Conservation (phyloP, 768 basidiomycete genomes). For the Psilocybe sp. region DNA sequence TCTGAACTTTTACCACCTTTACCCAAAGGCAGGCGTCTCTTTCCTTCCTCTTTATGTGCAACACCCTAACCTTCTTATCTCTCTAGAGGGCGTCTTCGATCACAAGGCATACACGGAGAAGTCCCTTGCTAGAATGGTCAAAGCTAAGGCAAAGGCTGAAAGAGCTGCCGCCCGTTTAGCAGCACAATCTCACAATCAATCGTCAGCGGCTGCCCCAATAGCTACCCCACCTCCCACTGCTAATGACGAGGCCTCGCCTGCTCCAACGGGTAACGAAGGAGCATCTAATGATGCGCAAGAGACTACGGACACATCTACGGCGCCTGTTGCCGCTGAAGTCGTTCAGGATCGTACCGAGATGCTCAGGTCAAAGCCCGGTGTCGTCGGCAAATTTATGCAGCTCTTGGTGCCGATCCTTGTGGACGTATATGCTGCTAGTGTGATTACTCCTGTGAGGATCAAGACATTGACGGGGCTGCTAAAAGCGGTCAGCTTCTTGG, state of each 20-base stretch:
- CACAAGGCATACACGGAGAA: conserved; percentile 89
- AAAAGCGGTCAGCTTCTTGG: conserved; percentile 89
- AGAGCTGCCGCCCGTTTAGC: conserved; percentile 67
- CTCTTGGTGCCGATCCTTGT: conserved; percentile 91
- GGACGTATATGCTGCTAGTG: conserved; percentile 99
- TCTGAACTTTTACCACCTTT: conserved; percentile 92
- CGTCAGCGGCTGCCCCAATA: conserved; percentile 21
- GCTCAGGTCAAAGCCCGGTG: conserved; percentile 67
- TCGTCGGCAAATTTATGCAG: conserved; percentile 83
- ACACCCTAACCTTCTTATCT: conserved; percentile 6
- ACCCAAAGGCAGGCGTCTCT: conserved; percentile 67
- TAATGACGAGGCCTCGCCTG: conserved; percentile 22
- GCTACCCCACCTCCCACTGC: conserved; percentile 21
- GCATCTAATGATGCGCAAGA: conserved; percentile 42
- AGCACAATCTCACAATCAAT: conserved; percentile 23
- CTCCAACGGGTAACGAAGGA: conserved; percentile 19
- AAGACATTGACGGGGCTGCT: conserved; percentile 86
- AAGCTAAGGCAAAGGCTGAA: conserved; percentile 82
- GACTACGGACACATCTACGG: conserved; percentile 26
- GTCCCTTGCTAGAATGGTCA: conserved; percentile 68
- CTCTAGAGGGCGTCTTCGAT: conserved; percentile 90
- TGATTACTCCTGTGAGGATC: conserved; percentile 79
- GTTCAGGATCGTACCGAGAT: conserved; percentile 67
- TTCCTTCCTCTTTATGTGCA: not conserved
- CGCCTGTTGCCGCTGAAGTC: conserved; percentile 31